phyloP scores from a whole-genome alignment of 306 rosid species.

The Dryas alaskensis region DNA sequence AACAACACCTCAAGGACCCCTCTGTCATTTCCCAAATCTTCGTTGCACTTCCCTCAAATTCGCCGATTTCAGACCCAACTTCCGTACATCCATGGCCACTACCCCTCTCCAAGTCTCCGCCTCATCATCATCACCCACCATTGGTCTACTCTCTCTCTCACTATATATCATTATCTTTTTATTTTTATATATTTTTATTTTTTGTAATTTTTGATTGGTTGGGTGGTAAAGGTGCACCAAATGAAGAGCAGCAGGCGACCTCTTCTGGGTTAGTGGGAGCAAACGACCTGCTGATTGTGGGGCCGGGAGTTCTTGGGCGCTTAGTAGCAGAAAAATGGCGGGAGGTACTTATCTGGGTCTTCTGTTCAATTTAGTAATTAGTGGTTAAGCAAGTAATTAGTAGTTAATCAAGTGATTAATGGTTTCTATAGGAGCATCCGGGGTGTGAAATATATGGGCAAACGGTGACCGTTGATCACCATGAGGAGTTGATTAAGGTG shows the following conservation, averaged over 20 bases:
- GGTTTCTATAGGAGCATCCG: conserved; percentile 55
- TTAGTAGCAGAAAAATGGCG: conserved; percentile 83
- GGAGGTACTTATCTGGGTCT: conserved; percentile 41
- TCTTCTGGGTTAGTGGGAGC: conserved; percentile 48
- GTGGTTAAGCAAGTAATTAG: background rate
- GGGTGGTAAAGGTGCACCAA: conserved; percentile 41
- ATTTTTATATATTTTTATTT: background rate
- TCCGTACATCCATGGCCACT: conserved; percentile 50
- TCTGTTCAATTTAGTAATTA: background rate
- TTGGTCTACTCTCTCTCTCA: conserved; percentile 15
- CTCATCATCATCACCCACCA: conserved; percentile 26
- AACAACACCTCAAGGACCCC: conserved; percentile 21
- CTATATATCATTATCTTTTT: background rate
- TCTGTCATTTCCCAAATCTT: conserved; percentile 19
- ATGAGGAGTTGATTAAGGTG: conserved; percentile 62
- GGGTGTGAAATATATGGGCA: conserved; percentile 78
- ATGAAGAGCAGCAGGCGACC: conserved; percentile 34
- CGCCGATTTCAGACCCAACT: conserved; percentile 21
- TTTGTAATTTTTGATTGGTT: conserved; percentile 10
- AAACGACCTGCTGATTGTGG: conserved; percentile 70
- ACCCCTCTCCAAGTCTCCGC: conserved; percentile 44
- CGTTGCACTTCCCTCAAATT: background rate
- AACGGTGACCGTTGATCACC: conserved; percentile 74
- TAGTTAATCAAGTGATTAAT: background rate
- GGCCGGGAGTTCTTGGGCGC: conserved; percentile 96